Conservation (phyloP, 2,329 filamentous ascomycete species). For the Arthrobotrys entomopaga region DNA sequence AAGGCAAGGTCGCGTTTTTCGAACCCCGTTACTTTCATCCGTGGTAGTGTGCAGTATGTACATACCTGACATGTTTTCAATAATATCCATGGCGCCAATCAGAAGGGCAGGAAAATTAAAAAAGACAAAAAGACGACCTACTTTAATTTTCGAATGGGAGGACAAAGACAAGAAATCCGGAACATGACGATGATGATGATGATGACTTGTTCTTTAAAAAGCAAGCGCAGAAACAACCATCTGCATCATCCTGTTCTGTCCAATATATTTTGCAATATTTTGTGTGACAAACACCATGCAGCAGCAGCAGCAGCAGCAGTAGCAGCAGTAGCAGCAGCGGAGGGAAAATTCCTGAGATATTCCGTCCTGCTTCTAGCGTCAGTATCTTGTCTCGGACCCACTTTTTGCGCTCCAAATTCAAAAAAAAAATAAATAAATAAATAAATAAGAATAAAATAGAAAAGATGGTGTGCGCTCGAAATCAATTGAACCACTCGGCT, state of each 20-base stretch:
- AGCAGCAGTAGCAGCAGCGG: no score
- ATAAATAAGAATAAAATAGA: constrained; percentile 7
- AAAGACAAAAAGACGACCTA: neutral
- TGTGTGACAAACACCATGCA: constrained; percentile 17
- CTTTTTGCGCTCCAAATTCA: constrained; percentile 28
- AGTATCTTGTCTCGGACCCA: constrained; percentile 15
- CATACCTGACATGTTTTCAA: neutral
- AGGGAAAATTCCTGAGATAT: constrained; percentile 55
- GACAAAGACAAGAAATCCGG: neutral
- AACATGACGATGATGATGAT: no score
- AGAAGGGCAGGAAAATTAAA: neutral
- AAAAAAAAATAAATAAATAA: constrained; percentile 17
- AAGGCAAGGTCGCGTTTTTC: constrained; percentile 2
- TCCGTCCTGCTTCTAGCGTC: constrained; percentile 52
- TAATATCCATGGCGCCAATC: neutral
- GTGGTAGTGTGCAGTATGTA: constrained; percentile 4
- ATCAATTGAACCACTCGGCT: constrained; percentile 39
- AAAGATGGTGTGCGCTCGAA: constrained; percentile 19
- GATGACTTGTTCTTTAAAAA: neutral
- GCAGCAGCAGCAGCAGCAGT: no score
- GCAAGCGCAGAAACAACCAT: constrained; percentile 2
- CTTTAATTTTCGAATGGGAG: neutral
- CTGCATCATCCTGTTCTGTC: constrained; percentile 6
- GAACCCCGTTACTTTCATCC: constrained; percentile 1
- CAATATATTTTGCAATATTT: constrained; percentile 10